Conservation (phyloP, 108 stramenopile species). For the Nannochloropsis salina region DNA sequence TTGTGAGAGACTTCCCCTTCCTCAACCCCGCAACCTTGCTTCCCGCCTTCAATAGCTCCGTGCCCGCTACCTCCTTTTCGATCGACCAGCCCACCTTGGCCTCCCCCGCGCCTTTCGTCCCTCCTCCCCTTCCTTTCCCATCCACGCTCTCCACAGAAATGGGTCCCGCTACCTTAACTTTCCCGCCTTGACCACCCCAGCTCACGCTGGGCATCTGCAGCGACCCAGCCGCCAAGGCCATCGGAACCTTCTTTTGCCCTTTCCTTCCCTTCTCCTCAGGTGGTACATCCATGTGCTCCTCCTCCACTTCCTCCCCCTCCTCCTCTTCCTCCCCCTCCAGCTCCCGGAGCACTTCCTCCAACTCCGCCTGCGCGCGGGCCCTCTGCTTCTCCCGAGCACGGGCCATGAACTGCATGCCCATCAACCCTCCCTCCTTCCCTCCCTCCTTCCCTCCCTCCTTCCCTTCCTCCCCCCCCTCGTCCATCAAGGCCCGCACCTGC, state of each 20-base stretch:
- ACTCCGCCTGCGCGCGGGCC: conserved; percentile 73
- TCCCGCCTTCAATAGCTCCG: no score
- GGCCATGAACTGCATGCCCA: conserved; percentile 90
- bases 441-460: conserved; percentile 34
- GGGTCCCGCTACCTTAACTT: neutral
- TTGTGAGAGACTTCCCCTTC: no score
- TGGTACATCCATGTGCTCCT: conserved; percentile 25
- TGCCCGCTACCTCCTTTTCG: neutral
- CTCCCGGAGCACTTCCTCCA: conserved; percentile 69
- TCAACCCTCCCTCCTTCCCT: conserved; percentile 67
- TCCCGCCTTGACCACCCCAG: neutral
- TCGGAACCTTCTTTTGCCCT: neutral
- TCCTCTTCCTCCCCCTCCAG: conserved; percentile 74
- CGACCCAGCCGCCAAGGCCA: neutral
- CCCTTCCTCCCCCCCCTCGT: conserved; percentile 53
- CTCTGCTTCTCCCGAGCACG: conserved; percentile 74
- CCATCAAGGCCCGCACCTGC: conserved; percentile 49
- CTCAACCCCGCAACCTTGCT: no score
- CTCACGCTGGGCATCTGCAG: neutral
- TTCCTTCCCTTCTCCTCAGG: neutral
- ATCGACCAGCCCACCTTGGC: neutral
- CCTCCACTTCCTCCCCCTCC: conserved; percentile 50
- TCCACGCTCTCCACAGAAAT: neutral
- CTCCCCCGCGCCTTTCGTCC: neutral
- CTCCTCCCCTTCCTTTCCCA: neutral